These are phyloP conservation scores for Inga leiocalycina DNA, from an alignment of 306 rosid genomes.

Conservation along the genomic window DNA sequence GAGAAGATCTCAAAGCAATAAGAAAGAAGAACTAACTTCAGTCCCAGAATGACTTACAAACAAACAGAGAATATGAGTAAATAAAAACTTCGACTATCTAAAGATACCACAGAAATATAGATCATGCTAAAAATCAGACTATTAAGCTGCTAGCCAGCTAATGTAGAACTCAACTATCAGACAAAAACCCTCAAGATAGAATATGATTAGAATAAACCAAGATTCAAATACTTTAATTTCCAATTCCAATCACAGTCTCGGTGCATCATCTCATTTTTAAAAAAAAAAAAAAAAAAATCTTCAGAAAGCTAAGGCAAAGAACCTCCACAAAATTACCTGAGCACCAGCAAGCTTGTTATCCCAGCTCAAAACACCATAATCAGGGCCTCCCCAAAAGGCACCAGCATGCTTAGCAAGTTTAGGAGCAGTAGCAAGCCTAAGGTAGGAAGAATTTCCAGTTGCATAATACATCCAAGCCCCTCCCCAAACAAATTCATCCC, in stretches of 20 bases:
- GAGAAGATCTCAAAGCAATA: not conserved
- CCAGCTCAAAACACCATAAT: constrained; percentile 89
- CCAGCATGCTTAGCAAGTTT: constrained; percentile 80
- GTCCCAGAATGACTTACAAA: not conserved
- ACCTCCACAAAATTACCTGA: constrained; percentile 52
- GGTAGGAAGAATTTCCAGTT: constrained; percentile 77
- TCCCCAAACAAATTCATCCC: constrained; percentile 86
- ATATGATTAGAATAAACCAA: not conserved
- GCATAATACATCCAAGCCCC: constrained; percentile 93
- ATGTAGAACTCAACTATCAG: not conserved
- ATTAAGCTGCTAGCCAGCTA: not conserved
- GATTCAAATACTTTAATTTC: not conserved
- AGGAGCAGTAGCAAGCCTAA: constrained; percentile 64
- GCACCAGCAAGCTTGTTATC: constrained; percentile 92
- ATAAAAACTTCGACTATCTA: not conserved
- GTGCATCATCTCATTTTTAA: not conserved
- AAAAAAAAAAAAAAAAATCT: not conserved
- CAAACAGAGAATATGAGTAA: not conserved
- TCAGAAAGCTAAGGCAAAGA: not conserved
- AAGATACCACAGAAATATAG: not conserved
- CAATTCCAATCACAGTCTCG: not conserved
- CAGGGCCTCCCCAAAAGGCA: constrained; percentile 92
- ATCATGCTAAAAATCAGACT: not conserved
- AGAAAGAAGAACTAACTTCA: not conserved
- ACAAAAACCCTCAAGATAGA: not conserved